Base-by-base conservation (phyloP, 1,284 basidiomycete genomes). In the Austroboletus novae-zelandiae region DNA sequence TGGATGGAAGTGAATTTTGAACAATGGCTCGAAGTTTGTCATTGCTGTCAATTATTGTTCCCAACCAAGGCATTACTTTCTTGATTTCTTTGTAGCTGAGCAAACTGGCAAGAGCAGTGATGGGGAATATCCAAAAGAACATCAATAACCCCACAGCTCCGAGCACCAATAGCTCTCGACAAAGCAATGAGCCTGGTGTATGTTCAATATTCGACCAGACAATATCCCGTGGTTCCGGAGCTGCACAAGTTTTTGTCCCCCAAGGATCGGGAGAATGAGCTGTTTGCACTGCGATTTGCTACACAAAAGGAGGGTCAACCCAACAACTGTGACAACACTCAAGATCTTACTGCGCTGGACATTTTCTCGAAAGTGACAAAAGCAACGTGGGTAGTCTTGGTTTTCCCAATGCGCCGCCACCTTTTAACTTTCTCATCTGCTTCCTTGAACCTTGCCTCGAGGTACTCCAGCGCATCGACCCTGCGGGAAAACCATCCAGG, bases 341-440 rank as follows among this genome's bases (percentile, higher is more conserved):
- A 32, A 1, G 25, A 35, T 20, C 87, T 62, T 65, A 91, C 90
- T 13, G 94, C 92, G 61, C 87, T 87, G 3, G 91, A 90, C 79
- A 95, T 94, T 63, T 91, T 90, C 68, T 96, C 91, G 60, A 99
- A 98, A 0, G 96, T 98, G n/a, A 98, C 91, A 65, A 98, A 99
- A 0, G 94, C 96, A 9, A 85, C 81, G 51, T 88, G 83, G 0
- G 90, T 90, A 1, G 91, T 78, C 56, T 80, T 84, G 66, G 92
- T 95, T 60, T 82, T 86, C 8, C 86, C 85, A 11, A 71, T 70
- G 46, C 78, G 72, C 45, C 89, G 72, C 61, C 80, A 79, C 61
- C 78, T 80, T 66, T 80, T 84, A n/a, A 88, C 90, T 11, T 80
- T 74, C 37, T 92, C 90, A 65, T 97, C 92, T 2, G 87, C 85